phyloP scores from a whole-genome alignment of 495 filamentous ascomycete genomes.

The Penicillium canariense region DNA sequence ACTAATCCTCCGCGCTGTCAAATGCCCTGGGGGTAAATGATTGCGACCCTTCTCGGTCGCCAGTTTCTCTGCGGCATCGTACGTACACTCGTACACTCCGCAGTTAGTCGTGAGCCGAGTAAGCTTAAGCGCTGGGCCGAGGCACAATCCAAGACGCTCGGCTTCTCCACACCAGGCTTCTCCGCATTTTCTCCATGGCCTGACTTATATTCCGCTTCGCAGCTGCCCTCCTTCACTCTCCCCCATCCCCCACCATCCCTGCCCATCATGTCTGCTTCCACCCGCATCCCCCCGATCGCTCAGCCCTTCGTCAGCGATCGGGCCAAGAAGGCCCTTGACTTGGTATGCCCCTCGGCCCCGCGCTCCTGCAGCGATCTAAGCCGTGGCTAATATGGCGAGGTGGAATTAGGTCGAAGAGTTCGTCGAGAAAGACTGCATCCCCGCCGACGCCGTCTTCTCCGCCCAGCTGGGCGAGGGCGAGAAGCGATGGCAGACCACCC shows the following conservation, averaged over 20 bases:
- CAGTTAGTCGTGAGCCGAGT: background rate
- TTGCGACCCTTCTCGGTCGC: too few species aligned
- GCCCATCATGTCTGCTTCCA: constrained; percentile 56
- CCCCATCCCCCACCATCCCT: constrained; percentile 2
- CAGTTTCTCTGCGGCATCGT: background rate
- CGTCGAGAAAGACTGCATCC: constrained; percentile 93
- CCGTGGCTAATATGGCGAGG: background rate
- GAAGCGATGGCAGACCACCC: constrained; percentile 73
- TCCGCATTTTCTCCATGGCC: constrained; percentile 24
- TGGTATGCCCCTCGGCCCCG: constrained; percentile 39
- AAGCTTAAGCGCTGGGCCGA: constrained; percentile 22
- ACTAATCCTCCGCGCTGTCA: too few species aligned
- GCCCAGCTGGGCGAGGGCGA: constrained; percentile 76
- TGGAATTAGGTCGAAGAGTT: constrained; percentile 76
- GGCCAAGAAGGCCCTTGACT: constrained; percentile 70
- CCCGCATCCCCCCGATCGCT: constrained; percentile 66
- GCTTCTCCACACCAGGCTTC: constrained; percentile 29
- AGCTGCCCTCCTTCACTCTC: background rate
- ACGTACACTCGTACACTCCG: background rate
- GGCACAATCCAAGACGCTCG: constrained; percentile 27
- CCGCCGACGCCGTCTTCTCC: constrained; percentile 73
- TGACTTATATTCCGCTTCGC: constrained; percentile 19
- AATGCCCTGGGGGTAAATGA: too few species aligned
- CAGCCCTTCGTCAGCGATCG: constrained; percentile 70
- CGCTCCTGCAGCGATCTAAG: background rate